Conservation (phyloP, 2,329 filamentous ascomycete genomes). For the Onygenales sp. region DNA sequence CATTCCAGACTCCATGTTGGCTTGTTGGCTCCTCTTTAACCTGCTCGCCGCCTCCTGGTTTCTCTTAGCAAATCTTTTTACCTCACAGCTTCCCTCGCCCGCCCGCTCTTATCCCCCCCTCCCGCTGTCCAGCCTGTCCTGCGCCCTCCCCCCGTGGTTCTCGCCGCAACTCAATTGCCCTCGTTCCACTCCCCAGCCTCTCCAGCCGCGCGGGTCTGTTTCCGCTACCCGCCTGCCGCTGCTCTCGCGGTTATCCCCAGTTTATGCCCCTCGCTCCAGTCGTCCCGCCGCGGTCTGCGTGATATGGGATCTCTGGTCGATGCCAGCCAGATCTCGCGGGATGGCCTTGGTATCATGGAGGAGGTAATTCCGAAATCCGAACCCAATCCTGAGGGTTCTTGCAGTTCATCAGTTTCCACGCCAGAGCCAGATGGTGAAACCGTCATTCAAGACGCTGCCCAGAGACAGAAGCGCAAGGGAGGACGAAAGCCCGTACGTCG, state of each 20-base stretch:
- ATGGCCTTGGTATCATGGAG: constrained; percentile 30
- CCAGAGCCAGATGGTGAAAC: constrained; percentile 35
- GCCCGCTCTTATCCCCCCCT: constrained; percentile 14
- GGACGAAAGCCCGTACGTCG: constrained; percentile 84
- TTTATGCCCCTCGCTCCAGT: neutral
- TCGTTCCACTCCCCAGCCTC: neutral
- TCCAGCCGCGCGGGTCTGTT: constrained; percentile 26
- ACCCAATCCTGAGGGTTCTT: constrained; percentile 31
- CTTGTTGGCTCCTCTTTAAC: neutral
- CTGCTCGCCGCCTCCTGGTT: constrained; percentile 16
- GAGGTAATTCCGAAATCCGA: constrained; percentile 34
- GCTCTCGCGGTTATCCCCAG: constrained; percentile 8
- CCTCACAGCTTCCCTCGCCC: constrained; percentile 21
- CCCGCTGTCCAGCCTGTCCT: constrained; percentile 13
- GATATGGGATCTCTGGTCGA: constrained; percentile 37
- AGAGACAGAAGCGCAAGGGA: constrained; percentile 82
- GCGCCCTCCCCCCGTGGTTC: constrained; percentile 9
- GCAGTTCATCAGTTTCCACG: constrained; percentile 37
- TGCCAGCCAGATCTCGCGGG: constrained; percentile 26
- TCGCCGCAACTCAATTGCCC: neutral
- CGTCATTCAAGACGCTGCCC: constrained; percentile 33
- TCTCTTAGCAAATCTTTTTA: constrained; percentile 34
- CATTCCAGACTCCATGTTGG: neutral
- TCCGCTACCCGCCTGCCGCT: constrained; percentile 7
- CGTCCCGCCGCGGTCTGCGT: constrained; percentile 1